phyloP scores from a whole-genome alignment of 2,329 filamentous ascomycete species.

The Didymella pinodella region DNA sequence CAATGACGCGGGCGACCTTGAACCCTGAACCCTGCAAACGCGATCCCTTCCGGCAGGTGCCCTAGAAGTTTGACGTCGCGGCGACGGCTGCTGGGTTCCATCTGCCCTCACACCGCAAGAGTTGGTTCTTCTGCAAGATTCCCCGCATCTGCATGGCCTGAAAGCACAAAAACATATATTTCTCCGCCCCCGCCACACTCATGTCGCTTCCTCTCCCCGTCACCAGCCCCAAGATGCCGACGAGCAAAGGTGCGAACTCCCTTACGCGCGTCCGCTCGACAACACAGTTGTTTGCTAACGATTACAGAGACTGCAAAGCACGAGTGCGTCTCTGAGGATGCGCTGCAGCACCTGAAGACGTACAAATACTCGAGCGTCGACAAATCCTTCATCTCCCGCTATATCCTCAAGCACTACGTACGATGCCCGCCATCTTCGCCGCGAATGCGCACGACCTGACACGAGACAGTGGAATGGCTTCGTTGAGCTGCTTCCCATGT shows the following conservation, averaged over 20 bases:
- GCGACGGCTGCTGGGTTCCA: slow-evolving; percentile 18
- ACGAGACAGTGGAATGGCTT: slow-evolving; percentile 88
- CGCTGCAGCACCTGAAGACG: slow-evolving; percentile 85
- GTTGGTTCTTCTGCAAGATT: slow-evolving; percentile 17
- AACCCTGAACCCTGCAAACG: slow-evolving; percentile 15
- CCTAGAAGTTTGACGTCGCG: slow-evolving; percentile 20
- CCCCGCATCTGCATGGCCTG: slow-evolving; percentile 28
- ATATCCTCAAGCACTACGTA: slow-evolving; percentile 96
- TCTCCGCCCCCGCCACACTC: slow-evolving; percentile 33
- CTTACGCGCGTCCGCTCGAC: slow-evolving; percentile 10
- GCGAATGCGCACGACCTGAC: slow-evolving; percentile 34
- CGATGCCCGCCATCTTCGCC: slow-evolving; percentile 41
- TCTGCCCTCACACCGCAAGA: slow-evolving; percentile 23
- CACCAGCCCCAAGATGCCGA: slow-evolving; percentile 49
- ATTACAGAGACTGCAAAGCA: slow-evolving; percentile 68
- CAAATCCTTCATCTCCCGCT: slow-evolving; percentile 90
- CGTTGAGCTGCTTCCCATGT: slow-evolving; percentile 89
- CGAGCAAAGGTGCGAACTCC: slow-evolving; percentile 44
- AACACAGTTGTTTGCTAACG: slow-evolving; percentile 10
- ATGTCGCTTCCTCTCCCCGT: slow-evolving; percentile 50
- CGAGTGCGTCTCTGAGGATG: slow-evolving; percentile 82
- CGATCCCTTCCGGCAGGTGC: slow-evolving; percentile 20
- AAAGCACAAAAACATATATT: slow-evolving; percentile 32
- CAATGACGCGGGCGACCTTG: slow-evolving; percentile 15
- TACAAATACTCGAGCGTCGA: slow-evolving; percentile 99